Conservation (phyloP, 2,329 filamentous ascomycete genomes). For the Nemania sp. region DNA sequence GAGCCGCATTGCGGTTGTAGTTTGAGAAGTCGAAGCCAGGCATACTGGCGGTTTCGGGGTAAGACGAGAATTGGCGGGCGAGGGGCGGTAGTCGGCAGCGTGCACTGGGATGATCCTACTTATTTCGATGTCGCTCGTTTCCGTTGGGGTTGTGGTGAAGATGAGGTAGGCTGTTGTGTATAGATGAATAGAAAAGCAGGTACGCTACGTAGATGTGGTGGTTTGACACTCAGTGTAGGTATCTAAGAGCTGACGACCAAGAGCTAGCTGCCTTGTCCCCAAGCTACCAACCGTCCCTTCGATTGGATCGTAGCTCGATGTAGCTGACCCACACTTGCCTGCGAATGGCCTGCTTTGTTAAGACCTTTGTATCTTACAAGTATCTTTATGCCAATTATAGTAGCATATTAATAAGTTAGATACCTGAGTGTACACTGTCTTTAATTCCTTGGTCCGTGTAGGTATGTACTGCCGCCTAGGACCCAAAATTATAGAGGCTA, state of each 20-base stretch:
- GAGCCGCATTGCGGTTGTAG: conserved; percentile 97
- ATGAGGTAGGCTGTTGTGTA: conserved; percentile 3
- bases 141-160: conserved; percentile 4
- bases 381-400: neutral
- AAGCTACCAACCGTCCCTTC: conserved; percentile 4
- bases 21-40: conserved; percentile 99
- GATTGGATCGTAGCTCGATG: conserved; percentile 20
- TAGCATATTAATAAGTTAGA: neutral
- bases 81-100: neutral
- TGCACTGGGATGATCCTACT: neutral
- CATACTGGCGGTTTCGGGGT: conserved; percentile 69
- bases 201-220: neutral
- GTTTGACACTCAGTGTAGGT: conserved; percentile 30
- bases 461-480: too few species aligned
- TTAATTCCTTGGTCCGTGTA: too few species aligned
- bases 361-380: neutral
- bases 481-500: neutral
- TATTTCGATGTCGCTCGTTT: neutral
- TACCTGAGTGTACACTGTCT: neutral
- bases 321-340: conserved; percentile 12
- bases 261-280: conserved; percentile 47
- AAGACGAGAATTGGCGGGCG: conserved; percentile 1
- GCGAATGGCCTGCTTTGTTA: neutral
- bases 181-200: neutral
- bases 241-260: conserved; percentile 46